Conservation (phyloP, 306 rosid species). For the Glycine soja region DNA sequence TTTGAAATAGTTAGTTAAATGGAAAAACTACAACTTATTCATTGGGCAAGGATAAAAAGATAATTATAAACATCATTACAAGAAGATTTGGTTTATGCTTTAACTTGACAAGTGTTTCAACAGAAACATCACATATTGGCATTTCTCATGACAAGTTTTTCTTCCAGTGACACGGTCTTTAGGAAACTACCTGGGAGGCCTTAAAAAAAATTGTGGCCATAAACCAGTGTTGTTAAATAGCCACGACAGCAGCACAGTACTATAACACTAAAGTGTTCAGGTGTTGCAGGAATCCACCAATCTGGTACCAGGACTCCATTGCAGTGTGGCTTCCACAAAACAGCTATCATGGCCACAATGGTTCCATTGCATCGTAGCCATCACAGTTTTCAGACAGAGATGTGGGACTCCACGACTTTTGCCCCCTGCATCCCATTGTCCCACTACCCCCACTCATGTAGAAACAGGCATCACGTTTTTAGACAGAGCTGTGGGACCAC, state of each 20-base stretch:
- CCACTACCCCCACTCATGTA: neutral
- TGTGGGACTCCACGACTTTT: neutral
- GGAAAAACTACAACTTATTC: neutral
- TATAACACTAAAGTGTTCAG: neutral
- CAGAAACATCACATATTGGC: neutral
- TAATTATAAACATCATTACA: slow-evolving; percentile 1
- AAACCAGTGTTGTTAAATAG: neutral
- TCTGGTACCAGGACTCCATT: neutral
- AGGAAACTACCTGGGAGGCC: neutral
- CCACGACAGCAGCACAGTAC: neutral
- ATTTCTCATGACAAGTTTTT: neutral
- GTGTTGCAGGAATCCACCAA: neutral
- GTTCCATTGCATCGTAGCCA: neutral
- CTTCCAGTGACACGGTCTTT: neutral
- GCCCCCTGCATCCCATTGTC: no score
- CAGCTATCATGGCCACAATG: neutral
- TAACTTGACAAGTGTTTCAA: neutral
- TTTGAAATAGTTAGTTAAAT: neutral
- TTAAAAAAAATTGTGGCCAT: neutral
- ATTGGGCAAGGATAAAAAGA: neutral
- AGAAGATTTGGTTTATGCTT: neutral
- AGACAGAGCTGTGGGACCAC: neutral
- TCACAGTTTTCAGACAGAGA: neutral
- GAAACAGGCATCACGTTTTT: neutral
- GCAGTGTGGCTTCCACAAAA: neutral